Evolutionary conservation across 345 rosid genomes (phyloP), one percentile per base, ranked within the genome.

Genomic region (Gossypium longicalyx): DNA sequence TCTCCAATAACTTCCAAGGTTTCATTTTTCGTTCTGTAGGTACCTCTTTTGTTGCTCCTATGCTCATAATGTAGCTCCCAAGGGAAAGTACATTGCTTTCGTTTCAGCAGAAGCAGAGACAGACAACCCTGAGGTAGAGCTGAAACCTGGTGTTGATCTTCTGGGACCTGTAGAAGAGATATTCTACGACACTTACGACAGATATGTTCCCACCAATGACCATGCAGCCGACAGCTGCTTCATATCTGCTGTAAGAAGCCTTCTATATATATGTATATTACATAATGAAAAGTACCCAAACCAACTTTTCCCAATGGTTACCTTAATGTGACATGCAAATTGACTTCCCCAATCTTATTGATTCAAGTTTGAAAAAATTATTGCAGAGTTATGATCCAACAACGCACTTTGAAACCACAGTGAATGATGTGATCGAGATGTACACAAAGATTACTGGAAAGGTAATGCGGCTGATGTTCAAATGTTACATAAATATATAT

Each of bases 51-150:
- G 97, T 54, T 95, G 96, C 80, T 95, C 99, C 12, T 95, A 91
- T 80, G 81, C 98, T 57, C 99, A 93, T 85, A 95, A 91, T 75
- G 97, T 95, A 70, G 97, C 98, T n/a, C 89, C 97, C 38, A 87
- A 90, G 77, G 98, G 97, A 27, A 90, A 91, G 77, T 95, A 81
- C 87, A 95, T 95, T 19, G 98, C 99, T 69, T 93, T 93, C 44
- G 94, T 95, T 78, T 83, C 97, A 22, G 84, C 98, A 56, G 99
- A 95, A 80, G 97, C 98, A 49, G 98, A 95, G 81, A 95, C 97
- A 1, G 89, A 90, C 76, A 75, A 85, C 62, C 98, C 98, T 73
- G 88, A 95, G 80, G 78, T 78, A 12, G 97, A 95, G 77, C 69
- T 95, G 75, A 91, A 93, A 88, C 87, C 98, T 2, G 98, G 98